Evolutionary conservation across 352 stramenopile genomes (phyloP).

Genomic region (Globisporangium cylindrosporum): DNA sequence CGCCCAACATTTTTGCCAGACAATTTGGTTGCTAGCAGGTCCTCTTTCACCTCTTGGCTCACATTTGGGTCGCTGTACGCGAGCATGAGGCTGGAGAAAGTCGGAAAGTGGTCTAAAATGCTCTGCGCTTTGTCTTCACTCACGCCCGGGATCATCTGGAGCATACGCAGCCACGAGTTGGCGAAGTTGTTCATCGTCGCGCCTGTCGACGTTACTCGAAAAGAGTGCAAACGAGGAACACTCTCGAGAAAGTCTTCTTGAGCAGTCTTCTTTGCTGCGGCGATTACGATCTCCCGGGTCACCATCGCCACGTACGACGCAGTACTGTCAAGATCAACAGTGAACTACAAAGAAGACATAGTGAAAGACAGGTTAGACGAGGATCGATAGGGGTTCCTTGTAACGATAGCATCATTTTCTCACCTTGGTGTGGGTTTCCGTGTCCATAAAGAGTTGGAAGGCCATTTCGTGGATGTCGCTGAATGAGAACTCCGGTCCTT

Average conservation of each 20-base stretch:
- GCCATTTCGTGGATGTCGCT: constrained; percentile 56
- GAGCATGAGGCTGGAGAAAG: constrained; percentile 43
- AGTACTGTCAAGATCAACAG: constrained; percentile 46
- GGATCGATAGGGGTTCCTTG: too few species aligned
- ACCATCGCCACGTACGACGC: constrained; percentile 52
- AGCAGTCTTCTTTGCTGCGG: constrained; percentile 30
- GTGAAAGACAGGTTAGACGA: background rate
- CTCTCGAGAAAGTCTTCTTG: constrained; percentile 60
- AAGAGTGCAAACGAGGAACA: constrained; percentile 55
- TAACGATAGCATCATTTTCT: too few species aligned
- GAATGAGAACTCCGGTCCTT: constrained; percentile 31
- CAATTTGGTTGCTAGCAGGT: constrained; percentile 57
- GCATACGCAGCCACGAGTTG: constrained; percentile 77
- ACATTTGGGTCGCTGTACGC: constrained; percentile 41
- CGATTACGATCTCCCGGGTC: constrained; percentile 53
- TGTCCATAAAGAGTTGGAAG: constrained; percentile 70
- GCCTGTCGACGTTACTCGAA: constrained; percentile 44
- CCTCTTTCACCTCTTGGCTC: constrained; percentile 39
- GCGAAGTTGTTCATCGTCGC: constrained; percentile 44
- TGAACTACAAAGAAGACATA: constrained; percentile 30
- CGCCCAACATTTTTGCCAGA: constrained; percentile 33
- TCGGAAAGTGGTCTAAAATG: constrained; percentile 62
- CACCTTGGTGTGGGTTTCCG: constrained; percentile 50
- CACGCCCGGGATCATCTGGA: constrained; percentile 70
- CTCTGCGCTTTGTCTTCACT: constrained; percentile 71